A percentile compares a stretch with the other conserved stretches of the same genome.
phyloP scores from a whole-genome alignment of 805 yeast genomes.

The Pichia cabralensis region DNA sequence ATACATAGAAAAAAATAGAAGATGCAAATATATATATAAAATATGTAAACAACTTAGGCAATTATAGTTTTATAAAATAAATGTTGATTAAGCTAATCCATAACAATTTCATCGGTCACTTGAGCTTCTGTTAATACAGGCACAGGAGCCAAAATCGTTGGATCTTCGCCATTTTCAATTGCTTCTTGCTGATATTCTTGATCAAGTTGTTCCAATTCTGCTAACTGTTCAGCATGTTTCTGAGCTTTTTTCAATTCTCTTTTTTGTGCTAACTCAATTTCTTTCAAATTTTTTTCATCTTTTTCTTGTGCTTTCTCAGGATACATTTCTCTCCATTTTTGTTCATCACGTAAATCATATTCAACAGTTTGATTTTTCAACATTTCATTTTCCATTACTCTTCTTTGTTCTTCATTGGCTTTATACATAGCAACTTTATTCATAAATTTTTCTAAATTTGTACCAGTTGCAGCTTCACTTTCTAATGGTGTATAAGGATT shows the following conservation, averaged over 20 bases:
- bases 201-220: slow-evolving; percentile 1
- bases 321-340: slow-evolving; percentile 19
- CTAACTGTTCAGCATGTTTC: too few relatives aligned
- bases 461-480: slow-evolving; percentile 85
- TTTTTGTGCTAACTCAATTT: slow-evolving; percentile 3
- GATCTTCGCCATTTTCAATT: too few relatives aligned
- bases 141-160: too few relatives aligned
- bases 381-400: slow-evolving; percentile 30
- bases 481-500: slow-evolving; percentile 85
- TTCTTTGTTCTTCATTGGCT: slow-evolving; percentile 37
- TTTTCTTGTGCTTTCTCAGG: slow-evolving; percentile 16
- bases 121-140: too few relatives aligned
- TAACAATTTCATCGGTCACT: too few relatives aligned
- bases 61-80: too few relatives aligned
- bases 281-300: slow-evolving; percentile 2
- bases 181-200: not conserved
- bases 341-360: slow-evolving; percentile 24
- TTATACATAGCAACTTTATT: slow-evolving; percentile 51
- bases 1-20: too few relatives aligned
- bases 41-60: too few relatives aligned
- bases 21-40: too few relatives aligned
- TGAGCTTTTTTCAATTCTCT: slow-evolving; percentile 2
- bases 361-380: slow-evolving; percentile 21
- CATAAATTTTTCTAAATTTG: slow-evolving; percentile 57
- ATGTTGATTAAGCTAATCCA: too few relatives aligned